phyloP scores from a whole-genome alignment of 106 monocot genomes.

The Xerophyta viscosa region DNA sequence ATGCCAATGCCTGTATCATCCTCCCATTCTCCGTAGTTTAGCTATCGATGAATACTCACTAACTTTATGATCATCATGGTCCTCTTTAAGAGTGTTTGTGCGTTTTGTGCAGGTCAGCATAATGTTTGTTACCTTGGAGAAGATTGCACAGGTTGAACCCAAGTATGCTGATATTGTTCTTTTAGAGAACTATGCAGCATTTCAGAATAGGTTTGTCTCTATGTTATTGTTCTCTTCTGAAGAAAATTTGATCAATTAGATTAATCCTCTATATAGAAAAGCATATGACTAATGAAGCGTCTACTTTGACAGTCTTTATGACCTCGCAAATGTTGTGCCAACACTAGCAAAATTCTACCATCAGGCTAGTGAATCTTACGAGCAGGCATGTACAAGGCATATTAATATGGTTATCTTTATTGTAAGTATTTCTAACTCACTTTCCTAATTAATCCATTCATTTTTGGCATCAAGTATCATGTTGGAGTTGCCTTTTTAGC shows the following conservation, averaged over 20 bases:
- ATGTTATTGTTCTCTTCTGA: neutral
- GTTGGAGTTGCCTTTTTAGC: too few relatives aligned
- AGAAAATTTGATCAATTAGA: neutral
- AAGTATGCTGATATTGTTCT: conserved; percentile 81
- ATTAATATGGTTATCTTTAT: conserved; percentile 69
- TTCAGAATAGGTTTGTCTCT: conserved; percentile 77
- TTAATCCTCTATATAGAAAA: too few relatives aligned
- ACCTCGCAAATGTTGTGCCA: conserved; percentile 92
- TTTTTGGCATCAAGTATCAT: neutral
- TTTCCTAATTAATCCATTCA: neutral
- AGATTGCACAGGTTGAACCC: conserved; percentile 85
- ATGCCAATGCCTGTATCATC: too few relatives aligned
- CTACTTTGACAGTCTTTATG: conserved; percentile 80
- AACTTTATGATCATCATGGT: too few relatives aligned
- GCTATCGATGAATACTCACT: too few relatives aligned
- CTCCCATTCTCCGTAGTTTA: too few relatives aligned
- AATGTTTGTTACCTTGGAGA: conserved; percentile 93
- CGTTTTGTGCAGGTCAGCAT: conserved; percentile 56
- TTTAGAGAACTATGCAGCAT: conserved; percentile 95
- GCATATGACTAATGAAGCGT: too few relatives aligned
- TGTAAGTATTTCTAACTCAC: conserved; percentile 34
- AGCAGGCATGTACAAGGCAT: conserved; percentile 88
- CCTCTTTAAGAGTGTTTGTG: neutral
- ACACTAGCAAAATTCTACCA: conserved; percentile 96
- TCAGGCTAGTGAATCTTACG: conserved; percentile 95